phyloP scores from a whole-genome alignment of 371 early-diverging fungal genomes.

The Rhizopus microsporus region DNA sequence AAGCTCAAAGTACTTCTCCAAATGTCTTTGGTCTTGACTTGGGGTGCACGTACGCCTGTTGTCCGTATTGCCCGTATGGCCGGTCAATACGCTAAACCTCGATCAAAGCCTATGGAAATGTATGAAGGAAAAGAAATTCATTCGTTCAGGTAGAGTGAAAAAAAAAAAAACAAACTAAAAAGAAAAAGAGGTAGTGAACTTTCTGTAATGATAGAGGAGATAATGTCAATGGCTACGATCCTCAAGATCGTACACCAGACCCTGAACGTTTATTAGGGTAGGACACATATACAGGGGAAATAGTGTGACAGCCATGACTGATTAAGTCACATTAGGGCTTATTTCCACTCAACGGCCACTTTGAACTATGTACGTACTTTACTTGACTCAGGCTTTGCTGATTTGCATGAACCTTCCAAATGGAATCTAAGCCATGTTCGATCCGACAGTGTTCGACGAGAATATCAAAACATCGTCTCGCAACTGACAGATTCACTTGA shows the following conservation, averaged over 20 bases:
- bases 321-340: conserved; percentile 58
- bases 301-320: background rate
- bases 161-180: no score
- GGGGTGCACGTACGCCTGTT: conserved; percentile 92
- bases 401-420: conserved; percentile 86
- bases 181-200: background rate
- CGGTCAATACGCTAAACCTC: conserved; percentile 96
- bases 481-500: conserved; percentile 86
- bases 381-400: conserved; percentile 79
- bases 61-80: conserved; percentile 97
- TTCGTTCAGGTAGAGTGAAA: conserved; percentile 58
- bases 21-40: conserved; percentile 93
- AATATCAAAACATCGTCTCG: conserved; percentile 88
- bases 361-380: conserved; percentile 92
- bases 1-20: conserved; percentile 95
- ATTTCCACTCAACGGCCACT: conserved; percentile 97
- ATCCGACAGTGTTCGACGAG: conserved; percentile 73
- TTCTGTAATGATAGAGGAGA: conserved; percentile 67
- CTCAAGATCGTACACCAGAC: conserved; percentile 87
- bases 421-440: conserved; percentile 93
- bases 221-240: conserved; percentile 94
- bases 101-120: conserved; percentile 89
- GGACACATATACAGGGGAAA: conserved; percentile 2
- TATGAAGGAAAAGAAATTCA: conserved; percentile 81
- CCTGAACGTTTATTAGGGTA: conserved; percentile 88